Conservation (phyloP, 116 monocot species). For the Trichopus zeylanicus region DNA sequence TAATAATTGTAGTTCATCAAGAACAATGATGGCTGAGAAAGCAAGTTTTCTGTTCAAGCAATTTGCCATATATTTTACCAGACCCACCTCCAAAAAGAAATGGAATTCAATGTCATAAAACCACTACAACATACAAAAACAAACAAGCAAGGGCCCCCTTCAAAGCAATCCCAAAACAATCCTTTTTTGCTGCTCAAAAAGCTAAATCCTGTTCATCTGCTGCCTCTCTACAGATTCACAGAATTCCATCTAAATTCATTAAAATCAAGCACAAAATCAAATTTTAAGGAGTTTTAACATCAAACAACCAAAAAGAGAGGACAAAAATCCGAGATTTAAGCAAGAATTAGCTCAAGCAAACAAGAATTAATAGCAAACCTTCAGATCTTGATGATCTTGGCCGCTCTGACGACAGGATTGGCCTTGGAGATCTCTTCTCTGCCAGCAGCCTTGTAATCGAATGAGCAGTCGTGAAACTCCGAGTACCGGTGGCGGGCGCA, state of each 20-base stretch:
- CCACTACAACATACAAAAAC: neutral
- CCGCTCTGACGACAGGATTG: slow-evolving; percentile 61
- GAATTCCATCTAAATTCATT: no score
- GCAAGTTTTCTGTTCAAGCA: neutral
- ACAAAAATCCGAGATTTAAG: neutral
- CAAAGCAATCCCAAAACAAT: neutral
- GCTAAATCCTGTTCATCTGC: neutral
- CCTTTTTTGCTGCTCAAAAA: neutral
- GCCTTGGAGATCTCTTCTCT: slow-evolving; percentile 67
- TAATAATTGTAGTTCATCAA: neutral
- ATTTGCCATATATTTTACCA: neutral
- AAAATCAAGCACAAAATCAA: no score
- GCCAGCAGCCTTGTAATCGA: slow-evolving; percentile 27
- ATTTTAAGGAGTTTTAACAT: neutral
- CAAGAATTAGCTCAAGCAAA: no score
- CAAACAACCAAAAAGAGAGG: neutral
- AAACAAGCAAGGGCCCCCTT: neutral
- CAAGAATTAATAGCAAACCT: no score
- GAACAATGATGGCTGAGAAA: neutral
- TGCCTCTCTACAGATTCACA: neutral
- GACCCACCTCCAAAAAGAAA: neutral
- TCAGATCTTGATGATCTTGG: slow-evolving; percentile 83
- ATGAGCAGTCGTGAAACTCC: slow-evolving; percentile 9
- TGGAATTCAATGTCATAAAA: neutral
- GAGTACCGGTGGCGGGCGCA: slow-evolving; percentile 8